These are phyloP conservation scores for Pythium diclinum DNA, from an alignment of 352 stramenopile genomes.

Conservation along the genomic window DNA sequence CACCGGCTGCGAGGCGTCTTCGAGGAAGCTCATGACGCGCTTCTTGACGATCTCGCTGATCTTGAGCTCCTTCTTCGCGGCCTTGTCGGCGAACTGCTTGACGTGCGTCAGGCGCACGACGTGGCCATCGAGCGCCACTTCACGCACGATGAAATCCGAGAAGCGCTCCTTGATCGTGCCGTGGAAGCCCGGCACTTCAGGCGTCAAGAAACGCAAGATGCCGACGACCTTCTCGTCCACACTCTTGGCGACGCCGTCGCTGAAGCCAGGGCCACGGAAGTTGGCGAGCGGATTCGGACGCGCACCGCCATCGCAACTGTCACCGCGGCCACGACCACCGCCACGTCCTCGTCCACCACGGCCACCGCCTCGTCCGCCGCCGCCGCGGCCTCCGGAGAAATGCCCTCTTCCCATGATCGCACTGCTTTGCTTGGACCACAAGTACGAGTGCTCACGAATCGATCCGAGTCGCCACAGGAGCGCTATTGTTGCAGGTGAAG, in stretches of 20 bases:
- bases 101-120: conserved; percentile 68
- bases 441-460: background rate
- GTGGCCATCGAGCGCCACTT: conserved; percentile 58
- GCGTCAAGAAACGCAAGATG: conserved; percentile 63
- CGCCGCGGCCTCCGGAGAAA: conserved; percentile 24
- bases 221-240: conserved; percentile 74
- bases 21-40: conserved; percentile 57
- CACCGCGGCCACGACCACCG: conserved; percentile 17
- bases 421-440: conserved; percentile 12
- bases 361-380: conserved; percentile 14
- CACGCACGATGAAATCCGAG: conserved; percentile 91
- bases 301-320: conserved; percentile 26
- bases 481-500: conserved; percentile 11
- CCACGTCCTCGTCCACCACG: conserved; percentile 13
- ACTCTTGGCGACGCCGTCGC: conserved; percentile 67
- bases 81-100: conserved; percentile 40
- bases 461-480: conserved; percentile 3
- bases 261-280: conserved; percentile 69
- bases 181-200: conserved; percentile 70
- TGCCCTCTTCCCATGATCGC: conserved; percentile 22
- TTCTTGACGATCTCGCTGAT: conserved; percentile 81
- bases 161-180: conserved; percentile 88
- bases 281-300: conserved; percentile 20
- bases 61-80: conserved; percentile 47
- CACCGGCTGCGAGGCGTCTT: conserved; percentile 29